Base-by-base conservation (phyloP, 306 rosid species). In the Corylus avellana region DNA sequence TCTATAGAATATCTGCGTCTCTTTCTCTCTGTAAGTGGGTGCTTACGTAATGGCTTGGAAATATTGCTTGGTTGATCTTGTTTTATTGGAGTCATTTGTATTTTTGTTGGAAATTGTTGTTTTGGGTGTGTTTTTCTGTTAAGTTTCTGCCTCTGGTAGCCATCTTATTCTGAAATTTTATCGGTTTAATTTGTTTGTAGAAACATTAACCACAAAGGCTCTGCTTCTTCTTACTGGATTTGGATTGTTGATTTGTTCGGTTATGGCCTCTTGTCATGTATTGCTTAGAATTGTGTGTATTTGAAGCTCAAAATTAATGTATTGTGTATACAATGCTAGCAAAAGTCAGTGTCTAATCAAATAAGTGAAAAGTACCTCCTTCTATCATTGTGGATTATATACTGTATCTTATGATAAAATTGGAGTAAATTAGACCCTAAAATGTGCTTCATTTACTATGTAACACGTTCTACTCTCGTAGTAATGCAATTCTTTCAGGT, bases 21-120 rank as follows among this genome's bases (percentile, higher is more conserved):
- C 90, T 94, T n/a, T 92, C 98, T 77, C 84, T 90, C 20, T 90
- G 98, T 94, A 88, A 94, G 97, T 89, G 73, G 75, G 14, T 83
- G 44, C 7, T 75, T 56, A 16, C 62, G 73, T 75, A 73, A 74
- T 73, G 20, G 73, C 47, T 70, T 75, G 48, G 49, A 75, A 18
- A 47, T 73, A 13, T 70, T 61, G 42, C 4, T 12, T 72, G 80
- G 66, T 77, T 73, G 79, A 50, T 58, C 66, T 13, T 73, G 17
- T 22, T 81, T 81, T 69, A 8, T 12, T 56, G 17, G 77, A n/a
- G 72, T 84, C 72, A 16, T 81, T 67, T 39, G 27, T 44, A 1
- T 18, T 83, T 20, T 22, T 22, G 48, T 32, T 61, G 14, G 17
- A 37, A 49, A 18, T 56, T 53, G 12, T n/a, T 12, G 27, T 49